phyloP scores from a whole-genome alignment of 805 yeast genomes.

The Candida railenensis region DNA sequence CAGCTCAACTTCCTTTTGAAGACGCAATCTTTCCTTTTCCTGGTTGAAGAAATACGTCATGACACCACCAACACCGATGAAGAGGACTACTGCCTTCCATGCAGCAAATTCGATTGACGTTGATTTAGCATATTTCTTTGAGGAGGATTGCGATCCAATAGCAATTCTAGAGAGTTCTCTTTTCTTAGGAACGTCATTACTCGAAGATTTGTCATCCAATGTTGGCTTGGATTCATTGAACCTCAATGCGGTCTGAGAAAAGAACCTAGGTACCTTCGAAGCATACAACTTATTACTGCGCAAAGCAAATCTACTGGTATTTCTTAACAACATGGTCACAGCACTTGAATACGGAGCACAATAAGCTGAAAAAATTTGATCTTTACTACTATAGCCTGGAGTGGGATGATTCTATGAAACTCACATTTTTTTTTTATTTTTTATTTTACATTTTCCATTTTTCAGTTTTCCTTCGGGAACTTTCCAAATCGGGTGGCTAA shows the following conservation, averaged over 20 bases:
- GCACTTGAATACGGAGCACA: no score
- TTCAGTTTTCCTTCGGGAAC: neutral
- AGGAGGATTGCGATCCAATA: conserved; percentile 49
- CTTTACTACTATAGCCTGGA: no score
- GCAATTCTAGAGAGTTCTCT: conserved; percentile 82
- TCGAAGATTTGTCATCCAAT: neutral
- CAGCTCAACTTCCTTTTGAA: conserved; percentile 77
- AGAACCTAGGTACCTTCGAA: neutral
- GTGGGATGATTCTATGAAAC: neutral
- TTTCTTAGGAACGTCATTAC: conserved; percentile 13
- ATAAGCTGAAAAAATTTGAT: no score
- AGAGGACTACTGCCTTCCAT: conserved; percentile 77
- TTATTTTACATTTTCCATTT: neutral
- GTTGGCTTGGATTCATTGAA: neutral
- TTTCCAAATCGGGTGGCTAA: neutral
- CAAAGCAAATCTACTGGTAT: neutral
- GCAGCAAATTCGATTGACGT: conserved; percentile 68
- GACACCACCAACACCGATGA: conserved; percentile 69
- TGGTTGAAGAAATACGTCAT: conserved; percentile 67
- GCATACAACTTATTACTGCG: neutral
- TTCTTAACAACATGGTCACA: neutral
- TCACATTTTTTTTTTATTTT: neutral
- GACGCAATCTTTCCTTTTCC: conserved; percentile 74
- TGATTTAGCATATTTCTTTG: conserved; percentile 31
- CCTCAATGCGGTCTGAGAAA: neutral